Evolutionary conservation across 148 eudicot genomes (phyloP), one percentile per base, ranked within the genome.

Genomic region (Arbutus unedo): DNA sequence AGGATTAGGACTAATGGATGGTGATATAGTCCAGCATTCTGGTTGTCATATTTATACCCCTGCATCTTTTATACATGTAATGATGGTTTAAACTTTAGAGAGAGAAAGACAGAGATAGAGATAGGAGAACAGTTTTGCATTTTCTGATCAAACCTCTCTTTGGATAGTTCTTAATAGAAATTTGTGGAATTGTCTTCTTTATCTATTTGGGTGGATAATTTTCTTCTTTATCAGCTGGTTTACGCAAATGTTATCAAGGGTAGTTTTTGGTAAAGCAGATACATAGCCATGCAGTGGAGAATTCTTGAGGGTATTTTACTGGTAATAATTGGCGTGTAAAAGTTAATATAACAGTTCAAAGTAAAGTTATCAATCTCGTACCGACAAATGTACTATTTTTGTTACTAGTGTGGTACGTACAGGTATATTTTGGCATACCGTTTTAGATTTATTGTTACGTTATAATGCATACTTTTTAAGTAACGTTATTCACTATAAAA

Each of bases 11-110:
- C 44, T 6, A 67, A 19, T 21, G 41, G 18, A 11, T 66, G 38
- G 38, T 21, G 11, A 5, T 62, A 16, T 18, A 10, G 74, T 48
- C 74, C 45, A 44, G 5, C 18, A 31, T 76, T 44, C n/a, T 53
- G 74, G 19, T 74, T 14, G 25, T 55, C 6, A 44, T 41, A 31
- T 8, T 72, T 38, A 41, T 81, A 62, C 45, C 13, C 49, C 70
- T 56, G n/a, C 55, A 50, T 81, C 50, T 31, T 81, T 31, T 44
- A 54, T 55, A 77, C 48, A 23, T 43, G 80, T 60, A 79, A 47
- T 47, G 53, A 47, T 44, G 45, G 62, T 79, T 79, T 31, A 31
- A 31, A 31, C n/a, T 31, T 31, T 47, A 64, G 78, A n/a, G 4
- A n/a, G 25, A 48, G 56, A 47, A 15, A 44, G 11, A 74, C 14